Base-by-base conservation (phyloP, 805 yeast species). In the Cyberlindnera misumaiensis region DNA sequence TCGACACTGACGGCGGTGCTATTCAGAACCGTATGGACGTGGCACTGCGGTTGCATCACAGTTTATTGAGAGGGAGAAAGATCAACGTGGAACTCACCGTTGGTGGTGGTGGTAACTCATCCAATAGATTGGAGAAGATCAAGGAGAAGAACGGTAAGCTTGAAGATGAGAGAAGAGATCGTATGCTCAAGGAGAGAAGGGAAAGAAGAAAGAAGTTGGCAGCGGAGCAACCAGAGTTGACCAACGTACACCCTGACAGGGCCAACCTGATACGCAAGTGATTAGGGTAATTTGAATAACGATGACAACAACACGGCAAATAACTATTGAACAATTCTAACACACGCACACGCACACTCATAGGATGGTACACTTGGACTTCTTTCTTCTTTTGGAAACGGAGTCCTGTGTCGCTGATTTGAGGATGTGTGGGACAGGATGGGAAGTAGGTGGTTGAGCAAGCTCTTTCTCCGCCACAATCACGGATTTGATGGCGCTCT, bases 41-140 rank as follows among this genome's bases (percentile, higher is more conserved):
- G 33, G 97, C 97, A 0, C 68, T 93, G 50, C 68, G 82, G 46
- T 73, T 84, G 68, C 96, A 93, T 60, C 95, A 86, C 60, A 70
- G 90, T 4, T 52, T 66, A 9, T 57, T 90, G 46, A 71, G 75
- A 41, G 70, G 73, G 32, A 72, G 96, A 49, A 86, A 80, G 58
- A 89, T 93, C 54, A 93, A 93, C 55, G 97, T 93, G 27, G 98
- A 93, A 59, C 70, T 93, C 51, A 93, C 97, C 3, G 98, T 87
- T 36, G 98, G 98, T 40, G 98, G 98, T 30, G 98, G 98, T 34
- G 97, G 97, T 40, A 90, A 90, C 58, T 79, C 94, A 9, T 65
- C 72, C 42, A 70, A 65, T 30, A 66, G 94, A 53, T 51, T 75
- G 34, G 71, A 74, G 39, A 93, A 93, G 62, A 70, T 93, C 50